These are phyloP conservation scores for Penicillium atrosanguineum DNA, from an alignment of 495 filamentous ascomycete genomes.

Conservation along the genomic window DNA sequence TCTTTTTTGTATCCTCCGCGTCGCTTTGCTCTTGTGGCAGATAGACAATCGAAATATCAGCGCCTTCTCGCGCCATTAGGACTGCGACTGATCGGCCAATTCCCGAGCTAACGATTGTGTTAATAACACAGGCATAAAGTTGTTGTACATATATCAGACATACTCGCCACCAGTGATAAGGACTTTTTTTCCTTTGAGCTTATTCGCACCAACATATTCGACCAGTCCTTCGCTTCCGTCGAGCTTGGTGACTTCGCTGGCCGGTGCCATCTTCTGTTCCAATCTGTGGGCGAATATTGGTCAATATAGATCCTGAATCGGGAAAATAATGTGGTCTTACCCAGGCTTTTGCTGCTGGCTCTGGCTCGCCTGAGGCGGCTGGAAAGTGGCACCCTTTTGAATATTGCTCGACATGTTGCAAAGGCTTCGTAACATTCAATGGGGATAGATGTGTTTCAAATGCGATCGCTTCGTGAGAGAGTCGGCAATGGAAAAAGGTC, in stretches of 20 bases:
- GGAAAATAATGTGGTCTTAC: not conserved
- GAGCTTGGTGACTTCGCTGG: slow-evolving; percentile 31
- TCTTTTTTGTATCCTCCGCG: slow-evolving; percentile 47
- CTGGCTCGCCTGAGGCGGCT: slow-evolving; percentile 19
- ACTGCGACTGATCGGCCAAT: slow-evolving; percentile 55
- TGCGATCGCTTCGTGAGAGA: too few relatives aligned
- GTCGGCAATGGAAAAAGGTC: too few relatives aligned
- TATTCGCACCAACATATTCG: slow-evolving; percentile 43
- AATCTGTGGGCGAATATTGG: slow-evolving; percentile 8
- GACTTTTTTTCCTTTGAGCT: slow-evolving; percentile 46
- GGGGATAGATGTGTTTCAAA: not conserved
- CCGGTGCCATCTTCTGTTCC: slow-evolving; percentile 19
- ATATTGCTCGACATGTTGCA: slow-evolving; percentile 23
- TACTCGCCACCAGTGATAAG: slow-evolving; percentile 56
- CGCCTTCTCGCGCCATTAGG: slow-evolving; percentile 53
- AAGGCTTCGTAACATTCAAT: not conserved
- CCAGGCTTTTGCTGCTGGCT: slow-evolving; percentile 28
- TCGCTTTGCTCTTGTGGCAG: slow-evolving; percentile 51
- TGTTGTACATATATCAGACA: slow-evolving; percentile 1
- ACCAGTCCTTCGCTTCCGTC: slow-evolving; percentile 25
- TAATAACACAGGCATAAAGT: not conserved
- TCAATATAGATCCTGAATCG: not conserved
- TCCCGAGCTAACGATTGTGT: slow-evolving; percentile 42
- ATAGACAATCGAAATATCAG: slow-evolving; percentile 52
- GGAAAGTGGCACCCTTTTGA: slow-evolving; percentile 22